Evolutionary conservation across 768 basidiomycete species (phyloP), one percentile per base, ranked within the genome.

Genomic region (Tephrocybe sp.): DNA sequence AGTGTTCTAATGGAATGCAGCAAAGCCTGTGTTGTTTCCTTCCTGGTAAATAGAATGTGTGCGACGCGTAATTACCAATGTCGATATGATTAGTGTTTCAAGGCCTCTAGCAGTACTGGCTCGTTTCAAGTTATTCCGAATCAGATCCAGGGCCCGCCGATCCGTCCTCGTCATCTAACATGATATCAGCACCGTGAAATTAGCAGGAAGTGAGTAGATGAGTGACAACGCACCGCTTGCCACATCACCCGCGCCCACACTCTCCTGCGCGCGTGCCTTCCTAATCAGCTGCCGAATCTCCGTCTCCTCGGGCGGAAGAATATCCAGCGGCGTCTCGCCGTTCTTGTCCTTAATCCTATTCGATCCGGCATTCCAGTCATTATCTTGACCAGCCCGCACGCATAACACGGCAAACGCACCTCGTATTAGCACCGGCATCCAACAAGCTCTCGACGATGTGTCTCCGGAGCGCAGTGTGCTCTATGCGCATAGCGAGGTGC

Each of bases 401-500:
- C 8, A 26, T 27, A 44, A 16, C n/a, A 25, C 19, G 13, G 18
- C 58, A 2, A 6, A 65, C 82, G 52, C 50, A 89, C 87, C 64
- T 73, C 3, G 77, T 80, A 67, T 90, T 80, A 1, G 89, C 88
- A 3, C 91, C 90, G 0, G 90, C 90, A 1, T 93, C 91, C 3
- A 92, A 67, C 50, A 93, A 66, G 52, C 77, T 83, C 58, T 79
- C 73, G 35, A 87, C 79, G 7, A 89, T 71, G 39, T 72, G 67
- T 40, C 66, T 61, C 38, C 88, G 68, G 18, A 83, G 63, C 24
- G 82, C 86, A 1, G 63, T 64, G 52, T 86, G 74, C 27, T 80
- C 70, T 36, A 87, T 64, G 53, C 69, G 66, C 7, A 87, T 66
- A 7, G 89, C 90, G 21, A 90, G 76, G 64, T 92, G 91, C 13